Base-by-base conservation (phyloP, 2,329 filamentous ascomycete species). In the Diplodia sapinea region DNA sequence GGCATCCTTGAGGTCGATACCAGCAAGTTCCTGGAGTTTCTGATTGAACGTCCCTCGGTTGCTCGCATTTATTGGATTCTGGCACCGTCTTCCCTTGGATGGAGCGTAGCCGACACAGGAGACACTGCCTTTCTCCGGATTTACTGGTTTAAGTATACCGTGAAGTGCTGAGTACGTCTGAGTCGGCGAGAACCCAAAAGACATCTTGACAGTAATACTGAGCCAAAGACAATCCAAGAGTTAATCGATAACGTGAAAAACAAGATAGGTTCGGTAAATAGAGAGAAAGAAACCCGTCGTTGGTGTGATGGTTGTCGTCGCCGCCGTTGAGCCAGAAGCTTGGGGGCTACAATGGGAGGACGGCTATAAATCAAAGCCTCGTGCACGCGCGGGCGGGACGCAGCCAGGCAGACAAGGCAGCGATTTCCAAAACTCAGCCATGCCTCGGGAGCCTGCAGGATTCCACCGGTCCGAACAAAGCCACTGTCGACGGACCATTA, bases 101-200 rank as follows among this genome's bases (percentile, higher is more conserved):
- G 43, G 43, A 23, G 43, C 43, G 31, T 61, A 61, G 17, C 43
- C 59, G 12, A 63, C 59, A 23, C 59, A 63, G 7, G 59, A 38
- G 20, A 63, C 33, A 23, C 17, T 29, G 43, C 13, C 47, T 5
- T 51, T 47, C 6, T 63, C 8, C 6, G 40, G 40, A 12, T 63
- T 63, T 47, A 38, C 23, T 13, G 59, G 59, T 17, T 63, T 7
- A 9, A 51, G 47, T 15, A 63, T 63, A 6, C 40, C n/a, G 17
- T 36, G 9, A 9, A 59, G 56, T 17, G 12, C 38, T 4, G 20
- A 40, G 15, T 47, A 38, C 8, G 23, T 29, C 11, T 52, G 43
- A n/a, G 13, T 36, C 20, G 50, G 59, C 11, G 59, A 38, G 11
- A 38, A 12, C n/a, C 29, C 31, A 17, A 23, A 8, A 23, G 59